Evolutionary conservation across 169 alveolate species (phyloP).

Genomic region (Condylostoma magnum): DNA sequence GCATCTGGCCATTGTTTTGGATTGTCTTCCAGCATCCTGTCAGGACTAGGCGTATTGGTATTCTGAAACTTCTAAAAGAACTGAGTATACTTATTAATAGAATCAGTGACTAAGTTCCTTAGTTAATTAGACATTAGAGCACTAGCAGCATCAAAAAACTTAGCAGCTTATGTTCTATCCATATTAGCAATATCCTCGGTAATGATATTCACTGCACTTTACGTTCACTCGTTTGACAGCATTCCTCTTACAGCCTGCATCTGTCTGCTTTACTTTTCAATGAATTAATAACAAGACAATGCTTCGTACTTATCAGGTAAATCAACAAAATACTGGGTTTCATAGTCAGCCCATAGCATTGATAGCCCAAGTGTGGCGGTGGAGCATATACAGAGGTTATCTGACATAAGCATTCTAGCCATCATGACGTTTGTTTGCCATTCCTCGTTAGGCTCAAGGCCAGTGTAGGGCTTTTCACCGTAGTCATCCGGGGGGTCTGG

Average conservation of each 20-base stretch:
- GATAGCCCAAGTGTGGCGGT: conserved; percentile 65
- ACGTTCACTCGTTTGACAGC: conserved; percentile 70
- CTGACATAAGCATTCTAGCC: conserved; percentile 77
- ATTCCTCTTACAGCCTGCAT: conserved; percentile 59
- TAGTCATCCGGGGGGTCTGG: conserved; percentile 69
- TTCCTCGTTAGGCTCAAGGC: conserved; percentile 72
- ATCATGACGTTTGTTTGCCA: conserved; percentile 79
- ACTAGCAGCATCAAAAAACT: conserved; percentile 76
- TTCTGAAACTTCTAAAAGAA: conserved; percentile 67
- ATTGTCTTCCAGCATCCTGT: conserved; percentile 56
- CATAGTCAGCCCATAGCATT: conserved; percentile 73
- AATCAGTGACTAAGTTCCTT: conserved; percentile 63
- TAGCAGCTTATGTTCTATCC: conserved; percentile 65
- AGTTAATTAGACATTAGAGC: conserved; percentile 77
- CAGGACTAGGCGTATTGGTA: conserved; percentile 50
- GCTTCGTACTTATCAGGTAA: conserved; percentile 74
- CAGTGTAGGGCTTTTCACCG: conserved; percentile 69
- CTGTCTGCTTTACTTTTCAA: conserved; percentile 53
- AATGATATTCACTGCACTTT: conserved; percentile 63
- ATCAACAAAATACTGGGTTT: conserved; percentile 57
- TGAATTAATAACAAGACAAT: conserved; percentile 48
- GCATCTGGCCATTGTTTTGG: conserved; percentile 59
- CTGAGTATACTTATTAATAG: conserved; percentile 54
- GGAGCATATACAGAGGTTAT: conserved; percentile 64
- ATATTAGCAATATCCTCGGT: conserved; percentile 69